A percentile compares a stretch with the other conserved stretches of the same genome.
phyloP scores from a whole-genome alignment of 495 filamentous ascomycete species.

The Aspergillus haitiensis region DNA sequence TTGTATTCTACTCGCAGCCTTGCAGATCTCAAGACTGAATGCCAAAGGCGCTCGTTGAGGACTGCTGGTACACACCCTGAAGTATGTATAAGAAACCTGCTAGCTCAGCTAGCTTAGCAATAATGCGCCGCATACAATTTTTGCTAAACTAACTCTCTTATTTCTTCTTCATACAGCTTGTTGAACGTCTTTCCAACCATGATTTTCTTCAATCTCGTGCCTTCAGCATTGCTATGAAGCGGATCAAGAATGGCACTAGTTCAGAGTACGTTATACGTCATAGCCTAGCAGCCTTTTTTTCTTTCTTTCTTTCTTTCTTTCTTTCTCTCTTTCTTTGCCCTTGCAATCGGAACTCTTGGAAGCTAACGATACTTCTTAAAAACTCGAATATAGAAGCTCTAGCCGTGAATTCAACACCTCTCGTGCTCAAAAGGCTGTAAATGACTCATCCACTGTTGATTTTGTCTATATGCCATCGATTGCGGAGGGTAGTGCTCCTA shows the following conservation, averaged over 20 bases:
- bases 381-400: constrained; percentile 24
- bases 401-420: constrained; percentile 61
- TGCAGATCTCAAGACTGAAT: constrained; percentile 44
- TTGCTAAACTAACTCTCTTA: constrained; percentile 8
- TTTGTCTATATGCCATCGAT: constrained; percentile 61
- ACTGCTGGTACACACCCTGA: constrained; percentile 39
- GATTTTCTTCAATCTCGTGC: constrained; percentile 53
- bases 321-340: neutral
- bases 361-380: constrained; percentile 25
- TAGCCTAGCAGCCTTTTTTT: neutral
- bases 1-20: constrained; percentile 38
- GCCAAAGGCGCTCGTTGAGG: constrained; percentile 37
- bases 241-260: constrained; percentile 45
- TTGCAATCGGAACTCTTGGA: constrained; percentile 6
- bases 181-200: constrained; percentile 54
- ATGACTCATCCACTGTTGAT: constrained; percentile 63
- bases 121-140: neutral
- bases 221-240: constrained; percentile 54
- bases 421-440: constrained; percentile 53
- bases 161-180: constrained; percentile 36
- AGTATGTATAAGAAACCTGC: constrained; percentile 25
- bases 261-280: constrained; percentile 37
- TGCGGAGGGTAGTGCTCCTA: constrained; percentile 41
- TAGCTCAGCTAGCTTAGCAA: neutral
- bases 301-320: too few species aligned